phyloP scores from a whole-genome alignment of 2,329 filamentous ascomycete genomes.

The Fusarium chaquense region DNA sequence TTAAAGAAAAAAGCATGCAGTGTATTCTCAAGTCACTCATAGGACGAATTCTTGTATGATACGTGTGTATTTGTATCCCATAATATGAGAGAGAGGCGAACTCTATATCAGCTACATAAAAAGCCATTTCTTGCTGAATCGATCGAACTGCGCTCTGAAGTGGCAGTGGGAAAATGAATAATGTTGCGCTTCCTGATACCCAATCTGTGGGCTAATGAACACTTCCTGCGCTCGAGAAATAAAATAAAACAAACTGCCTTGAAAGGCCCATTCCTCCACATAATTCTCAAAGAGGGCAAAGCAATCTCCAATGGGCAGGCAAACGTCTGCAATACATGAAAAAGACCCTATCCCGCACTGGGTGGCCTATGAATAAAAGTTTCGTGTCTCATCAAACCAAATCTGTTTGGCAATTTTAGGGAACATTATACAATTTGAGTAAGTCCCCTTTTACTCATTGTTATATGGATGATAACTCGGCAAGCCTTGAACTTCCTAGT shows the following conservation, averaged over 20 bases:
- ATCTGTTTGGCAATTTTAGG: slow-evolving; percentile 32
- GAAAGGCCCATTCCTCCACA: slow-evolving; percentile 7
- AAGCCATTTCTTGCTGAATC: slow-evolving; percentile 41
- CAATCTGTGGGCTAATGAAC: slow-evolving; percentile 38
- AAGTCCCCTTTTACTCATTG: slow-evolving; percentile 24
- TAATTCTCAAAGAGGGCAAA: slow-evolving; percentile 23
- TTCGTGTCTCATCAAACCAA: slow-evolving; percentile 45
- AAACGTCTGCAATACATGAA: slow-evolving; percentile 43
- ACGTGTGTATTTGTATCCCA: slow-evolving; percentile 44
- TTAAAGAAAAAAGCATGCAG: not conserved
- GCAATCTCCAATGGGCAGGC: slow-evolving; percentile 32
- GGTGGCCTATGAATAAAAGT: slow-evolving; percentile 29
- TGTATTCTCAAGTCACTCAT: not conserved
- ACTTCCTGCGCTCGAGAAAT: not conserved
- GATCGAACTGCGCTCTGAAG: slow-evolving; percentile 30
- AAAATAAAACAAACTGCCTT: slow-evolving; percentile 5
- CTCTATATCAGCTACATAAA: slow-evolving; percentile 43
- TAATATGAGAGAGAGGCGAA: slow-evolving; percentile 41
- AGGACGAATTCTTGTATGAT: not conserved
- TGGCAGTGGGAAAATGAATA: slow-evolving; percentile 15
- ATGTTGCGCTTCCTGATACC: slow-evolving; percentile 32
- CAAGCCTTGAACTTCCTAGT: slow-evolving; percentile 42
- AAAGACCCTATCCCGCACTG: slow-evolving; percentile 29
- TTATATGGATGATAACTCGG: not conserved
- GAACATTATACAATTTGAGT: slow-evolving; percentile 41